These are phyloP conservation scores for Scheffersomyces stambukii DNA, from an alignment of 1,139 yeast species.

Conservation along the genomic window DNA sequence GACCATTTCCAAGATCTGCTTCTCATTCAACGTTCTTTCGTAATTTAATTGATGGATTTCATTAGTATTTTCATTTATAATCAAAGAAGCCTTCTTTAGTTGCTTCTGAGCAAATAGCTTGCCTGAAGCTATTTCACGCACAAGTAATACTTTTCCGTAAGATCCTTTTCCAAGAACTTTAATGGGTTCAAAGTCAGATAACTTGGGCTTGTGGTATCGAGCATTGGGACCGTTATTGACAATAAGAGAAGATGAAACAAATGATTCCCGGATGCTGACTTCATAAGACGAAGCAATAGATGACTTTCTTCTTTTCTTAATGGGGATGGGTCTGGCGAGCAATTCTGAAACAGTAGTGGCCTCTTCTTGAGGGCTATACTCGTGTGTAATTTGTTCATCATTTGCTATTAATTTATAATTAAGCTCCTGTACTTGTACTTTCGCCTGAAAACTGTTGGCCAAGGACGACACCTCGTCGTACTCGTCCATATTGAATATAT, in stretches of 20 bases:
- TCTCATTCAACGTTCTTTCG: slow-evolving; percentile 38
- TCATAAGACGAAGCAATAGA: slow-evolving; percentile 16
- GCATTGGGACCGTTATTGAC: slow-evolving; percentile 14
- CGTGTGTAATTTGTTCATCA: slow-evolving; percentile 5
- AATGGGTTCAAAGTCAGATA: slow-evolving; percentile 67
- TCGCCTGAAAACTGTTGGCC: slow-evolving; percentile 2
- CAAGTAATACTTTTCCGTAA: slow-evolving; percentile 83
- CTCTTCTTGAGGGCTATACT: slow-evolving; percentile 4
- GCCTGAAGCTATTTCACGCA: slow-evolving; percentile 61
- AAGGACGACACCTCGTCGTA: slow-evolving; percentile 6
- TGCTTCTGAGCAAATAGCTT: slow-evolving; percentile 86
- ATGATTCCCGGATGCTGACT: slow-evolving; percentile 11
- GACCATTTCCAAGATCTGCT: slow-evolving; percentile 39
- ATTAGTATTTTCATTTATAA: slow-evolving; percentile 33
- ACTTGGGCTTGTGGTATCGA: slow-evolving; percentile 23
- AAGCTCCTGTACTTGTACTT: slow-evolving; percentile 3
- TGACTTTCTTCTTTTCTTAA: slow-evolving; percentile 12
- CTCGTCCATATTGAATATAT: slow-evolving; percentile 13
- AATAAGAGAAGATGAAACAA: slow-evolving; percentile 9
- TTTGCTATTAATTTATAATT: slow-evolving; percentile 9
- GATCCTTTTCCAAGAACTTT: slow-evolving; percentile 90
- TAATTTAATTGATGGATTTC: slow-evolving; percentile 35
- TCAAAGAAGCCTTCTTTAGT: slow-evolving; percentile 63
- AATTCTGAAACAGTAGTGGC: slow-evolving; percentile 6
- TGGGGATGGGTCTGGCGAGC: slow-evolving; percentile 10